Conservation (phyloP, 2,329 filamentous ascomycete species). For the Gliomastix tumulicola region DNA sequence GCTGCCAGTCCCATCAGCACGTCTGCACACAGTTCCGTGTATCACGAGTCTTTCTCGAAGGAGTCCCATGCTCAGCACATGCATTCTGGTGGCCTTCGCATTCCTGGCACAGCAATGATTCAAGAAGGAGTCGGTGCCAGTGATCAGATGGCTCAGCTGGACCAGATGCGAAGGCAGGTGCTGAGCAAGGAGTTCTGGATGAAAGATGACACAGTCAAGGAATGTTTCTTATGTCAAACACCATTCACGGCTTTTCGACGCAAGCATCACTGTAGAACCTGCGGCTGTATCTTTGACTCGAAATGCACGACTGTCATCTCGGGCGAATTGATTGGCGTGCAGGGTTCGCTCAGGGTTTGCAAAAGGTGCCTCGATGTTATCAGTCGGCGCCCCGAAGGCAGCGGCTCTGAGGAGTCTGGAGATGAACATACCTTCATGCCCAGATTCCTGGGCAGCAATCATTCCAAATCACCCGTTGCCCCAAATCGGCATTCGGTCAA, state of each 20-base stretch:
- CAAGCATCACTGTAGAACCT: constrained; percentile 93
- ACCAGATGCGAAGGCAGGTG: constrained; percentile 77
- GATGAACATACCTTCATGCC: constrained; percentile 67
- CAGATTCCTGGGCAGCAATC: constrained; percentile 48
- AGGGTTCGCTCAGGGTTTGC: constrained; percentile 79
- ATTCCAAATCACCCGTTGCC: constrained; percentile 31
- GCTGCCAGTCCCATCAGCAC: constrained; percentile 51
- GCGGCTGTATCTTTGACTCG: constrained; percentile 97
- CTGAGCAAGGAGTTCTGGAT: constrained; percentile 98
- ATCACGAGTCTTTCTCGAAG: constrained; percentile 48
- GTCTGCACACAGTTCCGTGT: constrained; percentile 50
- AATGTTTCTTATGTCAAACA: constrained; percentile 88
- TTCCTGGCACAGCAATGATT: constrained; percentile 48
- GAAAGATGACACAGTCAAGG: constrained; percentile 96
- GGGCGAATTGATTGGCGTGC: constrained; percentile 80
- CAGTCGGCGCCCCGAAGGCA: constrained; percentile 81
- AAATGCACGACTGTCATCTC: constrained; percentile 92
- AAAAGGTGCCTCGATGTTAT: constrained; percentile 90
- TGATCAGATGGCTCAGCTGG: constrained; percentile 52
- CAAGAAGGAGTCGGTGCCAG: constrained; percentile 47
- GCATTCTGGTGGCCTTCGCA: constrained; percentile 38
- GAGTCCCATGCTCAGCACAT: constrained; percentile 36
- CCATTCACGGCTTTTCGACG: constrained; percentile 89
- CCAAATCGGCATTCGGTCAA: constrained; percentile 24
- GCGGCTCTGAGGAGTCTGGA: constrained; percentile 78